phyloP scores from a whole-genome alignment of 805 yeast species.

The Candida yuanshanica region DNA sequence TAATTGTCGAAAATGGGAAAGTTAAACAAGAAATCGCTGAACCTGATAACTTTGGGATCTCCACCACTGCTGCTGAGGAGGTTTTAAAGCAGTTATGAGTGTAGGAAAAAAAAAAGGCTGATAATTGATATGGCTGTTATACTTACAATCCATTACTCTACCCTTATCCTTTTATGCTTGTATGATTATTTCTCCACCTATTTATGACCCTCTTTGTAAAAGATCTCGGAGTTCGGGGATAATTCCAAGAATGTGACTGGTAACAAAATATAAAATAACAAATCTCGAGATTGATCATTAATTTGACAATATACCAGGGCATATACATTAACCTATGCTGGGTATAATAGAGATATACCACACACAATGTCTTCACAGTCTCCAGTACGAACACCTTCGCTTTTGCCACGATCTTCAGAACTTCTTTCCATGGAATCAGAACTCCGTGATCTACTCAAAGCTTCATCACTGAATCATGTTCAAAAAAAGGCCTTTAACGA shows the following conservation, averaged over 20 bases:
- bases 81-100: conserved; percentile 11
- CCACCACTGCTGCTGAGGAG: conserved; percentile 38
- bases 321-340: too few species aligned
- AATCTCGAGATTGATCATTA: too few species aligned
- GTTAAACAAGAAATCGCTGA: conserved; percentile 65
- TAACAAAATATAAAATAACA: background rate
- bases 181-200: background rate
- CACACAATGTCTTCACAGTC: background rate
- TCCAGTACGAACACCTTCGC: conserved; percentile 11
- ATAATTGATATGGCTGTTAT: too few species aligned
- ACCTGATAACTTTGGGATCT: conserved; percentile 73
- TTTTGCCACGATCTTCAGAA: conserved; percentile 21
- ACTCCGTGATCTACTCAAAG: conserved; percentile 18
- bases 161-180: too few species aligned
- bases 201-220: background rate
- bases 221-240: too few species aligned
- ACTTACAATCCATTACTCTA: too few species aligned
- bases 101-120: too few species aligned
- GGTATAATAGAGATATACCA: too few species aligned
- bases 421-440: conserved; percentile 28
- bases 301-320: too few species aligned
- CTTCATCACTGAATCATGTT: conserved; percentile 9
- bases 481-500: conserved; percentile 20
- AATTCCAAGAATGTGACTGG: background rate
- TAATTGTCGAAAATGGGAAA: conserved; percentile 68